Percentiles rank a stretch among this genome's conserved stretches.
Conservation (phyloP, 495 filamentous ascomycete genomes). For the Letharia columbiana region DNA sequence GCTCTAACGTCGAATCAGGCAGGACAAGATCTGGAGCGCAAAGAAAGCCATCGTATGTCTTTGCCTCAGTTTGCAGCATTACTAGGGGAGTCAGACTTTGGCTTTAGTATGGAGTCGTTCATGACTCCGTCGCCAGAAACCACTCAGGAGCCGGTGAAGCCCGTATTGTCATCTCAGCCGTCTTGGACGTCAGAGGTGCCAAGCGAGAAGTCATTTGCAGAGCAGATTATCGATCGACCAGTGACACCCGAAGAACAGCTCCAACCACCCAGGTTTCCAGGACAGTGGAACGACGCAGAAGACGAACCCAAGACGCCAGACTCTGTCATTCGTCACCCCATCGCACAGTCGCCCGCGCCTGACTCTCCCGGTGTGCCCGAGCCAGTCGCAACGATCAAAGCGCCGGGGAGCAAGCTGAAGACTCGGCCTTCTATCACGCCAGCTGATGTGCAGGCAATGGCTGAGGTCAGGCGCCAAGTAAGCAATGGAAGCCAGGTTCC, state of each 20-base stretch:
- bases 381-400: conserved; percentile 79
- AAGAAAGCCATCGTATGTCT: conserved; percentile 26
- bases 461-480: conserved; percentile 73
- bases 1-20: conserved; percentile 15
- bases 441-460: conserved; percentile 78
- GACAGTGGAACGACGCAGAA: conserved; percentile 39
- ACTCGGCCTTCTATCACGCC: conserved; percentile 81
- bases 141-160: conserved; percentile 18
- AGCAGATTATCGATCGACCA: conserved; percentile 46
- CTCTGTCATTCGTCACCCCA: conserved; percentile 82
- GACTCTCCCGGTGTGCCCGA: conserved; percentile 66
- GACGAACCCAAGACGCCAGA: conserved; percentile 75
- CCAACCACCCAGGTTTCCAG: conserved; percentile 40
- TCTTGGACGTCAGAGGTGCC: conserved; percentile 5
- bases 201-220: background rate
- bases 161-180: conserved; percentile 5
- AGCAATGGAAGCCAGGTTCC: conserved; percentile 54
- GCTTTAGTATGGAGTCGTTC: conserved; percentile 42
- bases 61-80: conserved; percentile 43
- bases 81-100: conserved; percentile 39
- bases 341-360: conserved; percentile 36
- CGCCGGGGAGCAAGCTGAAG: conserved; percentile 79
- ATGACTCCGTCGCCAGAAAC: conserved; percentile 45
- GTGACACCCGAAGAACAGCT: conserved; percentile 54
- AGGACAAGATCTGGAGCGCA: conserved; percentile 9